Base-by-base conservation (phyloP, 257 asterid genomes). In the Pogostemon cablin region DNA sequence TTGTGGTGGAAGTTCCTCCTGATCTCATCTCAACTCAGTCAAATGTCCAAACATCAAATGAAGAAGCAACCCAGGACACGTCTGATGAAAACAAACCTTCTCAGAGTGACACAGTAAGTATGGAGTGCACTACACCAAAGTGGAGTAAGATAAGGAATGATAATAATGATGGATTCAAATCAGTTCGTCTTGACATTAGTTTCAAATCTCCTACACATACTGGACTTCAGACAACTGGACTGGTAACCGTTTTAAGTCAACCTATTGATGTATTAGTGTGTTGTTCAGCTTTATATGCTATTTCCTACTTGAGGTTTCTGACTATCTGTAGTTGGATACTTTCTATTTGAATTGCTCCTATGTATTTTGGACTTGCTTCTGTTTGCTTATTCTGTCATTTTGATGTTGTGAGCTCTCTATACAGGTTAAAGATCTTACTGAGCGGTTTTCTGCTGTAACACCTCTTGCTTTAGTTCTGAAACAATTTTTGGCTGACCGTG, bases 401-500 rank as follows among this genome's bases (percentile, higher is more conserved):
- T 66, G 67, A 52, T 77, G 56, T 50, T 46, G 68, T 68, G 42
- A 17, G 53, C 65, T 65, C 48, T 67, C 52, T 70, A 54, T 79
- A 65, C 71, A 95, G 99, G 99, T 95, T 67, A 95, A 95, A 84
- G 96, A 89, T 85, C 95, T 95, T 60, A 84, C 92, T 3, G 97
- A 89, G 72, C 89, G 88, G 78, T 91, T 95, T 83, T 95, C 97
- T 69, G 96, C 99, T 69, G 85, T 91, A 40, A 86, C 82, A 73
- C 99, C 98, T 78, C 98, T 95, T 71, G 88, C 93, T 48, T 81
- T 91, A 83, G 96, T 91, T 76, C 86, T 95, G 62, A 95, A 95
- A 83, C 97, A 91, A 86, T 95, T 95, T 85, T 78, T 95, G 87
- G 98, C 99, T 5, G 99, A 95, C 75, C 99, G 99, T 76, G 83